These are phyloP conservation scores for Fraxinus sp. DNA, from an alignment of 305 asterid genomes.

Conservation along the genomic window DNA sequence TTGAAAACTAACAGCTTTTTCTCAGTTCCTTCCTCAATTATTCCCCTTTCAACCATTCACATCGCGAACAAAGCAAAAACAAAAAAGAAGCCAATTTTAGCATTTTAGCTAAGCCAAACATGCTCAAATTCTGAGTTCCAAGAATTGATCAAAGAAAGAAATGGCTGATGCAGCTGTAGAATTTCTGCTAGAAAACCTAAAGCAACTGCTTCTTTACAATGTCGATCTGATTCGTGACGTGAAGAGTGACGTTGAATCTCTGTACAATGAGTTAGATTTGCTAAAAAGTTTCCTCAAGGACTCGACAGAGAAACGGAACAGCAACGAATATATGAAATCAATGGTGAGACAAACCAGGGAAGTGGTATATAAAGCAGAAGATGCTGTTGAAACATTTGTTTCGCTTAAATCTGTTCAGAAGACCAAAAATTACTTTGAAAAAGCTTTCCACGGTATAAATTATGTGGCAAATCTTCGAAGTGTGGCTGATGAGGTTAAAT, in stretches of 20 bases:
- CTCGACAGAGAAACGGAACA: conserved; percentile 5
- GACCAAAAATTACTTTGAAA: not conserved
- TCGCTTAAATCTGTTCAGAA: conserved; percentile 15
- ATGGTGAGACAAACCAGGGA: conserved; percentile 14
- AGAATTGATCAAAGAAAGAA: not conserved
- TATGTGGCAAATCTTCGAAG: not conserved
- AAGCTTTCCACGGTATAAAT: not conserved
- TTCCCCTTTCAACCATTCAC: not conserved
- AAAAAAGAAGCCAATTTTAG: not conserved
- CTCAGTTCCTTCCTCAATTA: not conserved
- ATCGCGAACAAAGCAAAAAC: not conserved
- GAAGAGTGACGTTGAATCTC: conserved; percentile 4
- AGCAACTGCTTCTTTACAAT: conserved; percentile 8
- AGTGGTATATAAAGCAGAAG: conserved; percentile 26
- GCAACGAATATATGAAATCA: conserved; percentile 18
- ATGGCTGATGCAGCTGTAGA: conserved; percentile 21
- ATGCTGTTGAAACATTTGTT: conserved; percentile 26
- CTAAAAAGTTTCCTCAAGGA: conserved; percentile 22
- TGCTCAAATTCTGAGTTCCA: not conserved
- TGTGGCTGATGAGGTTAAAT: conserved; percentile 11
- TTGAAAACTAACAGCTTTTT: not conserved
- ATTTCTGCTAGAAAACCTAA: conserved; percentile 23
- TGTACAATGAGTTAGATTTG: conserved; percentile 6
- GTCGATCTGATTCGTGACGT: conserved; percentile 9
- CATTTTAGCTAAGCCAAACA: not conserved